A percentile compares a stretch with the other conserved stretches of the same genome.
Conservation (phyloP, 2,329 filamentous ascomycete species). For the Passalora sequoiae region DNA sequence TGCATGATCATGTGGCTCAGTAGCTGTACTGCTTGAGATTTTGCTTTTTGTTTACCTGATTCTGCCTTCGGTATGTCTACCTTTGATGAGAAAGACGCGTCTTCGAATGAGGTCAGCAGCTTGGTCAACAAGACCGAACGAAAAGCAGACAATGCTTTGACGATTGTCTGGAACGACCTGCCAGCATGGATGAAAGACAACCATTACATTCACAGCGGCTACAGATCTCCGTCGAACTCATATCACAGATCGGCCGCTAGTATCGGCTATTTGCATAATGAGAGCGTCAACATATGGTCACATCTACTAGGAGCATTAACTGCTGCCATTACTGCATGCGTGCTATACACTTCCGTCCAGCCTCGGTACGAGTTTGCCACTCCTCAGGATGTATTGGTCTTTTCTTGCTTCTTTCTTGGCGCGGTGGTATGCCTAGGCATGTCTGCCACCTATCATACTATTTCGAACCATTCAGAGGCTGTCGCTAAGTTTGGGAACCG, state of each 20-base stretch:
- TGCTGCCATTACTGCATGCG: slow-evolving; percentile 49
- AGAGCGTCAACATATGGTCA: slow-evolving; percentile 67
- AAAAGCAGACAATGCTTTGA: slow-evolving; percentile 37
- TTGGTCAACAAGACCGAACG: slow-evolving; percentile 18
- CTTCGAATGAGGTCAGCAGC: background rate
- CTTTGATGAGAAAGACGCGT: background rate
- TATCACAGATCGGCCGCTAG: slow-evolving; percentile 55
- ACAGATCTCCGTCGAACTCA: slow-evolving; percentile 59
- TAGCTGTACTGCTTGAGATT: no score
- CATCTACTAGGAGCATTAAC: slow-evolving; percentile 63
- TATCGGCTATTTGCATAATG: slow-evolving; percentile 61
- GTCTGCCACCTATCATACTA: slow-evolving; percentile 69
- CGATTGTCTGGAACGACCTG: slow-evolving; percentile 45
- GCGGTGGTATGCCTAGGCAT: slow-evolving; percentile 44
- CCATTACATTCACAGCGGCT: slow-evolving; percentile 62
- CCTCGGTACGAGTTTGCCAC: slow-evolving; percentile 63
- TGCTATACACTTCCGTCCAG: slow-evolving; percentile 54
- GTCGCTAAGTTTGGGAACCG: slow-evolving; percentile 85
- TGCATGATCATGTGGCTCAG: slow-evolving; percentile 1
- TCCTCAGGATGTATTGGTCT: slow-evolving; percentile 61
- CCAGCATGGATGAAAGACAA: slow-evolving; percentile 55
- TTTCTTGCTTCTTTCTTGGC: slow-evolving; percentile 73
- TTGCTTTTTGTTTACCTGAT: no score
- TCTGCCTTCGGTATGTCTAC: no score
- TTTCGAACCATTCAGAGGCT: slow-evolving; percentile 74